Evolutionary conservation across 345 rosid genomes (phyloP), one percentile per base, ranked within the genome.

Genomic region (Adansonia digitata): DNA sequence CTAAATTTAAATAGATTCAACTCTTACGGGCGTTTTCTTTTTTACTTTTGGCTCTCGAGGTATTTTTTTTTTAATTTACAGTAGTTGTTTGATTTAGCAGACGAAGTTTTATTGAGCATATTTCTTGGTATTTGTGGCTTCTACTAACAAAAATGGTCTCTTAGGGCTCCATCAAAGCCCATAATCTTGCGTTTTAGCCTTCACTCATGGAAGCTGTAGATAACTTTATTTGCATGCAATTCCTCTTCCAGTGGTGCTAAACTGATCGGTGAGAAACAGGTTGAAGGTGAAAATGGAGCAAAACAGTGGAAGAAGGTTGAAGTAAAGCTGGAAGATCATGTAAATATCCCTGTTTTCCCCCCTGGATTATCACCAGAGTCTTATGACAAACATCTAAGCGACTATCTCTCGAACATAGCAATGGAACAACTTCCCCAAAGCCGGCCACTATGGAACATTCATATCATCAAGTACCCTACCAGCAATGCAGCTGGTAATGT

Each of bases 381-480:
- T 37, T 83, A 88, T 17, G 86, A 82, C 37, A 43, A 68, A 4
- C 53, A 75, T 48, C 51, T 86, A 2, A 70, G 53, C 8, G 66
- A 74, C 5, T 86, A 88, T 71, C 24, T 88, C 24, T 71, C 88
- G 0, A 69, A 75, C 0, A 59, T 81, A 42, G 78, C 85, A 13
- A 57, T 29, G 70, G 77, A 82, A 60, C 66, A 64, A 17, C 74
- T 85, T 11, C 82, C 86, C 10, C 74, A 76, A 34, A 75, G 40
- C 75, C 78, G 75, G 40, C 90, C 90, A 0, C 53, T 82, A 15
- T 88, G 92, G 92, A 87, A 88, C 56, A 69, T 86, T 66, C 90
- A 88, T 31, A 55, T 86, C 34, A n/a, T 88, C 31, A 83, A 76
- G 17, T 84, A 78, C 69, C 86, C 86, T 1, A 81, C 87, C 6